Evolutionary conservation across 306 rosid genomes (phyloP).

Genomic region (Fragaria vesca): DNA sequence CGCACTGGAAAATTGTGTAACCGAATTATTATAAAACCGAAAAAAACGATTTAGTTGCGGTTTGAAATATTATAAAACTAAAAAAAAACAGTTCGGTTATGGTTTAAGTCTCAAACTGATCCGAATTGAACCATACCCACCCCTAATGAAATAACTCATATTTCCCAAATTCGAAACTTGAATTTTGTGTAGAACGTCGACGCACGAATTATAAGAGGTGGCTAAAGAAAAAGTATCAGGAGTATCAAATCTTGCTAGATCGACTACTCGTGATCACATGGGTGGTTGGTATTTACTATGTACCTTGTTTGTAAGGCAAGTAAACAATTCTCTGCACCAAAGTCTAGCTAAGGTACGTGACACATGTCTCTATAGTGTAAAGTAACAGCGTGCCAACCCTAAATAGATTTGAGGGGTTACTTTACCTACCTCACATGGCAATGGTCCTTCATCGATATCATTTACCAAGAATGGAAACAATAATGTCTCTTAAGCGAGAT

Average conservation of each 20-base stretch:
- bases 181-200: too few relatives aligned
- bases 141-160: too few relatives aligned
- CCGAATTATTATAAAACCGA: too few relatives aligned
- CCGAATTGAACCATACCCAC: too few relatives aligned
- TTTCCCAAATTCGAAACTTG: too few relatives aligned
- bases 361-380: background rate
- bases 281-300: conserved; percentile 1
- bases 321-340: conserved; percentile 5
- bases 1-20: too few relatives aligned
- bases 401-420: background rate
- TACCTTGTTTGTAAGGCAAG: conserved; percentile 34
- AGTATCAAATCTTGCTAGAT: background rate
- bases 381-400: background rate
- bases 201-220: too few relatives aligned
- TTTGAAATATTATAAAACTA: too few relatives aligned
- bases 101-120: too few relatives aligned
- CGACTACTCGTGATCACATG: conserved; percentile 17
- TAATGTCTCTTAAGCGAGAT: background rate
- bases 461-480: background rate
- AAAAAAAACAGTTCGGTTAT: too few relatives aligned
- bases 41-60: too few relatives aligned
- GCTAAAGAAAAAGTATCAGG: too few relatives aligned
- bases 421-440: background rate
- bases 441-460: background rate
- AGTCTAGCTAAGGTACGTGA: background rate